Evolutionary conservation across 805 yeast species (phyloP), one percentile per base, ranked within the genome.

Genomic region (Candida piceae): DNA sequence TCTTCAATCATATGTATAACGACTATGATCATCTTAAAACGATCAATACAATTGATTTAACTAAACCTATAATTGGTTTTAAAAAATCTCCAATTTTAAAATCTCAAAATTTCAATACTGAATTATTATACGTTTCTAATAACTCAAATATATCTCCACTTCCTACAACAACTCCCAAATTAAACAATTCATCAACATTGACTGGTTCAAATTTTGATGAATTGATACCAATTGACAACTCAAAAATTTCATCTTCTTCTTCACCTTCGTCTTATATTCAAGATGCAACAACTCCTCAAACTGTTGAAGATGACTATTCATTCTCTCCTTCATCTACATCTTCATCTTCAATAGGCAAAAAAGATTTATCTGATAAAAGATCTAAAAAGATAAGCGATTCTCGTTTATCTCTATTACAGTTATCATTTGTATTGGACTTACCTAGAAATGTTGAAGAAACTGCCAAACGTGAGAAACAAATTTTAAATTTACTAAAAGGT

Each of bases 331-430:
- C 28, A 11, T 11, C 19, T 10, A 5, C 22, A 3, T 17, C 27
- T 5, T 31, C 22, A 17, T 19, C 20, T 24, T 6, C 17, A 10
- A 11, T 26, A 26, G 19, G 19, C 13, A 12, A 17, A n/a, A 18
- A 25, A 19, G 11, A 19, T 18, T 11, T 15, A 26, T 6, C 24
- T 8, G 22, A 9, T 19, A 47, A 46, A 22, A 44, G 45, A 30
- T 29, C 34, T 18, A 57, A 54, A 34, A 53, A 57, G 22, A 48
- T 58, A 5, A 45, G 55, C 20, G 79, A 75, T 46, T 76, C 84
- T 4, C 59, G 85, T 41, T 54, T 80, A 21, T 79, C 84, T 12
- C 63, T 78, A 4, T 67, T 65, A 24, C 80, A 77, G 34, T 59
- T 80, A 19, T 72, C 80, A 5, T 64, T 64, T 38, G 74, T 77